A percentile compares a stretch with the other conserved stretches of the same genome.
These are phyloP conservation scores for Boletus reticulatus DNA, from an alignment of 768 basidiomycete genomes.

Conservation along the genomic window DNA sequence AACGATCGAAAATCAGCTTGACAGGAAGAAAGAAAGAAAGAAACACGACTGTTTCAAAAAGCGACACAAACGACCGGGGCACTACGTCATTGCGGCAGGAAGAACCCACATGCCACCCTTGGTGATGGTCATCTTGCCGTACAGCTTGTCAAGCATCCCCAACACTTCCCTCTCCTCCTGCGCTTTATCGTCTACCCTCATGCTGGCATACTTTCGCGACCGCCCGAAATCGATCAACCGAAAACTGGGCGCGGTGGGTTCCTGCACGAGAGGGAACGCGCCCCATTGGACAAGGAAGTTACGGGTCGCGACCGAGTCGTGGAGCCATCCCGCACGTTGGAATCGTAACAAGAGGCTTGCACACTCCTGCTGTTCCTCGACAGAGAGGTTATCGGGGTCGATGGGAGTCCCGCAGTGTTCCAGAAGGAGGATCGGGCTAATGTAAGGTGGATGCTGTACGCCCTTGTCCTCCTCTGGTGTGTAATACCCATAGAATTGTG, in stretches of 20 bases:
- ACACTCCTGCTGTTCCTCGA: conserved; percentile 42
- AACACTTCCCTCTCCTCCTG: conserved; percentile 2
- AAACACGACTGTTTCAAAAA: too few species aligned
- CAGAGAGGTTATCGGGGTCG: conserved; percentile 21
- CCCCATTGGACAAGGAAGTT: conserved; percentile 48
- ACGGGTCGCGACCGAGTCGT: conserved; percentile 40
- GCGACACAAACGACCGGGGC: too few species aligned
- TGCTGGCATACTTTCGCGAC: conserved; percentile 14
- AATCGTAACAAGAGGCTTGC: conserved; percentile 39
- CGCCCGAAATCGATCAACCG: conserved; percentile 54
- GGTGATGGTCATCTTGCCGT: background rate
- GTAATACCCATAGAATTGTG: conserved; percentile 68
- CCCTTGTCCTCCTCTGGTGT: conserved; percentile 13
- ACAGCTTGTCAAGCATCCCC: background rate
- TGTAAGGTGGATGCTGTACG: background rate
- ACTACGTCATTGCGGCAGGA: too few species aligned
- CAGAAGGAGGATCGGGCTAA: conserved; percentile 44
- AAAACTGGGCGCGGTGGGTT: conserved; percentile 31
- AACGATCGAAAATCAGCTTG: too few species aligned
- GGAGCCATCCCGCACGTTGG: conserved; percentile 37
- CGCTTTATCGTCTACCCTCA: background rate
- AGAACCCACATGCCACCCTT: too few species aligned
- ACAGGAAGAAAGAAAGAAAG: too few species aligned
- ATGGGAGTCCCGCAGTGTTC: conserved; percentile 47
- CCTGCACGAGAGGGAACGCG: conserved; percentile 12